phyloP scores from a whole-genome alignment of 495 filamentous ascomycete genomes.

The Neurospora tetraspora region DNA sequence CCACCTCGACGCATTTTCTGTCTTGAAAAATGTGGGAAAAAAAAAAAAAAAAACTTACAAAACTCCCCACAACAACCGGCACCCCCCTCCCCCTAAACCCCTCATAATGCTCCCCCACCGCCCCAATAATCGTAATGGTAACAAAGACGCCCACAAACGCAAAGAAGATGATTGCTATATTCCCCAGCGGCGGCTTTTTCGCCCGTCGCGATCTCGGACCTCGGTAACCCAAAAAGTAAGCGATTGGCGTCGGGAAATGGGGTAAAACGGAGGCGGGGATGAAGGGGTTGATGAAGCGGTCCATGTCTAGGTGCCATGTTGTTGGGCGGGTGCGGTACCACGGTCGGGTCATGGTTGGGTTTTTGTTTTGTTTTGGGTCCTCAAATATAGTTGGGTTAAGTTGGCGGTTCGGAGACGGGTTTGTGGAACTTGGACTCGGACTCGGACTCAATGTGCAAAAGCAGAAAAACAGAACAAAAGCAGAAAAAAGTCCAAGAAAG shows the following conservation, averaged over 20 bases:
- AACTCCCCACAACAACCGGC: slow-evolving; percentile 43
- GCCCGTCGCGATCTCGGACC: slow-evolving; percentile 6
- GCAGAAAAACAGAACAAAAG: too few species aligned
- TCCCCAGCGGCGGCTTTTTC: slow-evolving; percentile 30
- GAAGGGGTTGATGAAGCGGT: slow-evolving; percentile 51
- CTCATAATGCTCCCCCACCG: slow-evolving; percentile 27
- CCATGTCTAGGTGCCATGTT: slow-evolving; percentile 53
- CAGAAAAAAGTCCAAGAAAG: not conserved
- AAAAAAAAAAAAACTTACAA: slow-evolving; percentile 26
- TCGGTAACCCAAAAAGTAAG: slow-evolving; percentile 45
- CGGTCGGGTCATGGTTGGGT: too few species aligned
- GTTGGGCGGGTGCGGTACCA: slow-evolving; percentile 1
- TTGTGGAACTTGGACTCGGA: too few species aligned
- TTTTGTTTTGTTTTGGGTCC: too few species aligned
- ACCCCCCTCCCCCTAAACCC: slow-evolving; percentile 24
- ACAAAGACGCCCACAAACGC: slow-evolving; percentile 45
- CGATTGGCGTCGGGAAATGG: slow-evolving; percentile 29
- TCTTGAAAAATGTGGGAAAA: not conserved
- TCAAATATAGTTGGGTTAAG: too few species aligned
- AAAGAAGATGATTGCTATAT: slow-evolving; percentile 39
- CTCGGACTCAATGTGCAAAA: too few species aligned
- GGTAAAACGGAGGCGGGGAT: slow-evolving; percentile 43
- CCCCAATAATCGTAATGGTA: slow-evolving; percentile 38
- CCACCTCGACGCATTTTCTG: too few species aligned
- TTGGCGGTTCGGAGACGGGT: too few species aligned